A percentile compares a stretch with the other conserved stretches of the same genome.
Evolutionary conservation across 129 eudicot species (phyloP).

Genomic region (Flaveria sonorensis): DNA sequence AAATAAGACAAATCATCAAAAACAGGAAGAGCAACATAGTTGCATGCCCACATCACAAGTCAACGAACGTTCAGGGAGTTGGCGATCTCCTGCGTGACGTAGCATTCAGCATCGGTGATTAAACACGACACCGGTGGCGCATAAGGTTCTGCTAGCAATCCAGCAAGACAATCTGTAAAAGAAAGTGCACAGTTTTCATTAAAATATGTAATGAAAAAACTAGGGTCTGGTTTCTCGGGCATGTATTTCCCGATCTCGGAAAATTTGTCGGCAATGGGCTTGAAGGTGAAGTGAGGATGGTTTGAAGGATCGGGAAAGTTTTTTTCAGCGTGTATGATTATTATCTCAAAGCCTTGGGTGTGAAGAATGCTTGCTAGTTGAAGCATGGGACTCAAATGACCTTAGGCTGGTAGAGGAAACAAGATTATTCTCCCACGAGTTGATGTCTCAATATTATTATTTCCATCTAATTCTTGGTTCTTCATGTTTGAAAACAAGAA

Average conservation of each 20-base stretch:
- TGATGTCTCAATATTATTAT: not conserved
- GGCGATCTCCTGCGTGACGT: slow-evolving; percentile 4
- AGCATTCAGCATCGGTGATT: slow-evolving; percentile 12
- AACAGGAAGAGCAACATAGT: not conserved
- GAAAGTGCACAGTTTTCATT: not conserved
- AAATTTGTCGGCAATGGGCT: not conserved
- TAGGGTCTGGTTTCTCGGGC: slow-evolving; percentile 13
- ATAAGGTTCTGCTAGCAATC: slow-evolving; percentile 2
- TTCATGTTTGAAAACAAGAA: not conserved
- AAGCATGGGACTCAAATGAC: not conserved
- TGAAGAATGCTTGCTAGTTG: slow-evolving; percentile 1
- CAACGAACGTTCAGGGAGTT: not conserved
- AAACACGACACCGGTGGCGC: slow-evolving; percentile 5
- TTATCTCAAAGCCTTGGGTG: not conserved
- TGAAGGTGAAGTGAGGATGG: slow-evolving; percentile 2
- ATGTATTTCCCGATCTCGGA: not conserved
- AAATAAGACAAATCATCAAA: not conserved
- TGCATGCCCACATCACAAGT: slow-evolving; percentile 2
- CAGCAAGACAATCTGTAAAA: not conserved
- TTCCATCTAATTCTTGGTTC: not conserved
- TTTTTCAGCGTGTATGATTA: not conserved
- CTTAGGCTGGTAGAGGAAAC: not conserved
- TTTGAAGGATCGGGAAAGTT: not conserved
- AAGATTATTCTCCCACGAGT: not conserved
- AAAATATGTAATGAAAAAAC: not conserved